These are phyloP conservation scores for Nakazawaea siamensis DNA, from an alignment of 805 yeast genomes.

Conservation along the genomic window DNA sequence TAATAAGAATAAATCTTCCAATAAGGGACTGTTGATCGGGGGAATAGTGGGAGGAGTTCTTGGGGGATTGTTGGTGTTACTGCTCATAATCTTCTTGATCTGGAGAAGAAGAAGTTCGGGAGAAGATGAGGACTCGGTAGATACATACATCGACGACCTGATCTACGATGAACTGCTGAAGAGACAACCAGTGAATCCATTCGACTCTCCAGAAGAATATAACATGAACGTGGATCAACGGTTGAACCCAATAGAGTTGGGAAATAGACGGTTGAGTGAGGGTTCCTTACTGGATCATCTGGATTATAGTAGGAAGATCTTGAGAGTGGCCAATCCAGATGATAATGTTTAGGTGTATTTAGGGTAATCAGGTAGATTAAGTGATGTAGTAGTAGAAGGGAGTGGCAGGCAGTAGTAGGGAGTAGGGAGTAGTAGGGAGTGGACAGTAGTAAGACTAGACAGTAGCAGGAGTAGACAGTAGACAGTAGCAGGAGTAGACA, in stretches of 20 bases:
- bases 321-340: constrained; percentile 88
- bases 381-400: background rate
- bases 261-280: constrained; percentile 75
- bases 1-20: constrained; percentile 11
- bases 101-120: constrained; percentile 28
- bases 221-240: constrained; percentile 46
- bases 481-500: background rate
- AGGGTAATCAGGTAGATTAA: background rate
- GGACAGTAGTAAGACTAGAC: background rate
- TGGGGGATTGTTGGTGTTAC: constrained; percentile 19
- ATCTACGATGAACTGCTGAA: constrained; percentile 52
- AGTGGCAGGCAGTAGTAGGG: background rate
- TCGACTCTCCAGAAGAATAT: constrained; percentile 49
- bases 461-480: background rate
- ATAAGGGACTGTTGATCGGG: constrained; percentile 26
- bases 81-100: constrained; percentile 22
- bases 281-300: constrained; percentile 85
- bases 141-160: constrained; percentile 38
- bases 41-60: constrained; percentile 28
- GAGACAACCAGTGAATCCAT: constrained; percentile 49
- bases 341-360: constrained; percentile 22
- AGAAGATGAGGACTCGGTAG: constrained; percentile 24
- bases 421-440: background rate
- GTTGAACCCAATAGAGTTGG: constrained; percentile 68
- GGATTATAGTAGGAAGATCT: constrained; percentile 70